A percentile compares a stretch with the other conserved stretches of the same genome.
Evolutionary conservation across 495 filamentous ascomycete genomes (phyloP).

Genomic region (Cryomyces minteri): DNA sequence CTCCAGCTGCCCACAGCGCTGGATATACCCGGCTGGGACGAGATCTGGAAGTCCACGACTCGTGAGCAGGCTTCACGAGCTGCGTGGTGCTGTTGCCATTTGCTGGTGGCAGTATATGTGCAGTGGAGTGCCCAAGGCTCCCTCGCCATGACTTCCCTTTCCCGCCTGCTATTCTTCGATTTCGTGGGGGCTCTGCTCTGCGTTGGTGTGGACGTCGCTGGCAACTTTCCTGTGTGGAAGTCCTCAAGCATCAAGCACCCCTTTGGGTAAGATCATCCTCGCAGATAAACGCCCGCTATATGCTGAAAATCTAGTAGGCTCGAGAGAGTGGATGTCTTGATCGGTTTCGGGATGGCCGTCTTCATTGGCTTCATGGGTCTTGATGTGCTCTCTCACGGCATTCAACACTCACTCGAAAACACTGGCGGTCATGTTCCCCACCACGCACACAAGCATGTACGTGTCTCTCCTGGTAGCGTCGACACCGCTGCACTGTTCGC

Average conservation of each 20-base stretch:
- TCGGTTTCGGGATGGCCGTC: slow-evolving; percentile 93
- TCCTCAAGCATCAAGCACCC: slow-evolving; percentile 82
- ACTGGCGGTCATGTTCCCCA: slow-evolving; percentile 45
- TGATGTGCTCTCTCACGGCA: slow-evolving; percentile 80
- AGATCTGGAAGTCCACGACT: slow-evolving; percentile 74
- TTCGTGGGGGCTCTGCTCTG: slow-evolving; percentile 85
- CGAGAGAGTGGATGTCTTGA: slow-evolving; percentile 80
- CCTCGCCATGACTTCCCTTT: slow-evolving; percentile 82
- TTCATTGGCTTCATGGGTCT: slow-evolving; percentile 92
- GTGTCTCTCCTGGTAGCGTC: slow-evolving; percentile 54
- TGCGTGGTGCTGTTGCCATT: slow-evolving; percentile 69
- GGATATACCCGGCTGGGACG: slow-evolving; percentile 76
- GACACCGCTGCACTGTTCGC: slow-evolving; percentile 72
- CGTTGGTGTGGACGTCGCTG: slow-evolving; percentile 76
- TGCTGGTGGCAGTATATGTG: slow-evolving; percentile 60
- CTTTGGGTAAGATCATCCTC: slow-evolving; percentile 34
- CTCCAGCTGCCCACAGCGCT: slow-evolving; percentile 83
- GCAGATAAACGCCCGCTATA: too few relatives aligned
- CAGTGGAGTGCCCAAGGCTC: slow-evolving; percentile 72
- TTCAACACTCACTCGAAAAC: slow-evolving; percentile 67
- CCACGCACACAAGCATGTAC: slow-evolving; percentile 42
- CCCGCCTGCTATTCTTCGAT: slow-evolving; percentile 87
- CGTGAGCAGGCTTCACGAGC: slow-evolving; percentile 64
- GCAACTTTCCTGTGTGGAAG: slow-evolving; percentile 96
- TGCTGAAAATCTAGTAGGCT: slow-evolving; percentile 16